Base-by-base conservation (phyloP, 1,284 basidiomycete genomes). In the Entoloma clypeatum region DNA sequence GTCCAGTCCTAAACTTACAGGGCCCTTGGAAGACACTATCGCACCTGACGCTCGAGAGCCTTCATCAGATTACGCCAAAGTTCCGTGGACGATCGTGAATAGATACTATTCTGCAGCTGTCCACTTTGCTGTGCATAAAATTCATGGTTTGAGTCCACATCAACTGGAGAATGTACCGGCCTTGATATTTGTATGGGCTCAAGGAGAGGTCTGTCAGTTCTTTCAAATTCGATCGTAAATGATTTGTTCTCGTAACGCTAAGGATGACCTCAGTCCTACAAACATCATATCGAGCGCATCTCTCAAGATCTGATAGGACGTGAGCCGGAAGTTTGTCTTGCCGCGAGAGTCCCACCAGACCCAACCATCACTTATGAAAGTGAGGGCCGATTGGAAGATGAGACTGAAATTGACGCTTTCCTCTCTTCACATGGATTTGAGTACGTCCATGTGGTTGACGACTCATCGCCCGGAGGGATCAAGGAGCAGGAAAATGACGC, bases 41-140 rank as follows among this genome's bases (percentile, higher is more conserved):
- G n/a, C n/a, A n/a, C n/a, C n/a, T n/a, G n/a, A n/a, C n/a, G n/a
- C n/a, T n/a, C n/a, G n/a, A n/a, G n/a, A n/a, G n/a, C n/a, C n/a
- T n/a, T n/a, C n/a, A n/a, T n/a, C n/a, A n/a, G n/a, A n/a, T n/a
- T n/a, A n/a, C n/a, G n/a, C n/a, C 41, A 56, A 49, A 33, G 59
- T 86, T 23, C 81, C 80, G 9, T 92, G 88, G 86, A 82, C 72
- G 22, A 86, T 93, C 45, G 67, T 70, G 44, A 92, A 93, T 69
- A 86, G 80, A 61, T 93, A 93, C 63, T 93, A 92, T 64, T 76
- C 79, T 8, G 90, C 90, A 3, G 64, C 76, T 39, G 83, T 92
- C 5, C 74, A 79, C 41, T 86, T 92, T 54, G 67, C 75, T 5
- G 61, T 74, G n/a, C 66, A 69, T 41, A 59, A 67, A 8, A 56